phyloP scores from a whole-genome alignment of 2,329 filamentous ascomycete genomes.

The Rosellinia necatrix region DNA sequence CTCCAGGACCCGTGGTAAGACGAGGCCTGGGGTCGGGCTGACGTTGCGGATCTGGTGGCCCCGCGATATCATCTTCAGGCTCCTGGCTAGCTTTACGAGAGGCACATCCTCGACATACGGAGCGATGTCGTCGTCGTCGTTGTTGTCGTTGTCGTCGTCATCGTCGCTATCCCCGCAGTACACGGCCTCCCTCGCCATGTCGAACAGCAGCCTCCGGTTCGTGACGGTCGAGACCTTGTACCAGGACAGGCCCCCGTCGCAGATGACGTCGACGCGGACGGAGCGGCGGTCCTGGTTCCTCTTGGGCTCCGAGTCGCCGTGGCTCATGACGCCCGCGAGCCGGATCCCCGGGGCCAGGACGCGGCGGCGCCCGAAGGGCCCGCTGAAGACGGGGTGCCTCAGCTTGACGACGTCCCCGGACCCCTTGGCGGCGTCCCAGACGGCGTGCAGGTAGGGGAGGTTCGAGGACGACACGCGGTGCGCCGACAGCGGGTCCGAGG shows the following conservation, averaged over 20 bases:
- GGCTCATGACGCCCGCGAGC: constrained; percentile 33
- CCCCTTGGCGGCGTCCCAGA: constrained; percentile 40
- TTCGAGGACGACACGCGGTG: constrained; percentile 37
- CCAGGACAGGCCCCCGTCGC: constrained; percentile 40
- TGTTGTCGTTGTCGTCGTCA: too few relatives aligned
- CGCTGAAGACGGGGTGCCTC: constrained; percentile 35
- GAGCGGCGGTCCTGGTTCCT: constrained; percentile 29
- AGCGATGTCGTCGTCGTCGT: constrained; percentile 12
- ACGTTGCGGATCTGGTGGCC: constrained; percentile 38
- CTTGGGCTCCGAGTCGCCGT: constrained; percentile 33
- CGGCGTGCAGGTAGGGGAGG: constrained; percentile 36
- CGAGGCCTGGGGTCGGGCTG: constrained; percentile 31
- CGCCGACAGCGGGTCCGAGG: constrained; percentile 27
- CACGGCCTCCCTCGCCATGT: constrained; percentile 41
- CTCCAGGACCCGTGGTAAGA: constrained; percentile 38
- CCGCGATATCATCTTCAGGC: constrained; percentile 32
- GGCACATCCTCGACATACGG: constrained; percentile 37
- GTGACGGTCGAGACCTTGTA: constrained; percentile 42
- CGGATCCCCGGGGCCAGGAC: constrained; percentile 38
- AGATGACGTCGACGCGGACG: constrained; percentile 37
- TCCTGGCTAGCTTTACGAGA: constrained; percentile 38
- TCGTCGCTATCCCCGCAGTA: constrained; percentile 38
- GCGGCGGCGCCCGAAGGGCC: constrained; percentile 33
- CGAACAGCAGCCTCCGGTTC: constrained; percentile 39
- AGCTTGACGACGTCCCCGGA: constrained; percentile 38